Conservation (phyloP, 176 grass and related monocot genomes). For the Secale cereale region DNA sequence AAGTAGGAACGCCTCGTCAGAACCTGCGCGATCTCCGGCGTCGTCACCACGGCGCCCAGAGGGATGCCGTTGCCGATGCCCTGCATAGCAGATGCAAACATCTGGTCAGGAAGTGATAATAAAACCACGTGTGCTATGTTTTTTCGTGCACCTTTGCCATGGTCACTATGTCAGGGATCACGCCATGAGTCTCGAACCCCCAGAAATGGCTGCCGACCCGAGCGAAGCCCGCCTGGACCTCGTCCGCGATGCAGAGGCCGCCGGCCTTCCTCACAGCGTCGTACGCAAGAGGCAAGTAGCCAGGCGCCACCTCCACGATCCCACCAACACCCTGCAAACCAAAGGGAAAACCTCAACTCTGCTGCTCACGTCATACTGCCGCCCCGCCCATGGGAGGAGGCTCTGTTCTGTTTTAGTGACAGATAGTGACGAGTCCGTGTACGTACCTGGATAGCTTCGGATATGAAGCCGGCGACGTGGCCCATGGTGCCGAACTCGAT, state of each 20-base stretch:
- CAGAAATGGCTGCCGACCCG: slow-evolving; percentile 90
- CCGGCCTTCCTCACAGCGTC: slow-evolving; percentile 61
- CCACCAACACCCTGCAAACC: slow-evolving; percentile 73
- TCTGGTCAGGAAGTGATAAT: background rate
- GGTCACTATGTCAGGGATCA: slow-evolving; percentile 91
- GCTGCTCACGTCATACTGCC: background rate
- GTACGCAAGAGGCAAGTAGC: slow-evolving; percentile 80
- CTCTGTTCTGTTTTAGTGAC: background rate
- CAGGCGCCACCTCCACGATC: slow-evolving; percentile 80
- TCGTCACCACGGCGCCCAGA: slow-evolving; percentile 86
- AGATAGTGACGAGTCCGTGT: too few relatives aligned
- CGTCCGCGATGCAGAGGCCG: slow-evolving; percentile 94
- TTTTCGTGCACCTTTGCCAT: slow-evolving; percentile 72
- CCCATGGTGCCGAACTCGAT: slow-evolving; percentile 94
- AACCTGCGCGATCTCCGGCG: slow-evolving; percentile 82
- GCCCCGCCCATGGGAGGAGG: background rate
- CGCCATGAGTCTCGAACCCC: slow-evolving; percentile 84
- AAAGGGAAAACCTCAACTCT: background rate
- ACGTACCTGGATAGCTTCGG: slow-evolving; percentile 73
- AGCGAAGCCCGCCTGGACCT: slow-evolving; percentile 88
- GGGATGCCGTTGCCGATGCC: slow-evolving; percentile 99
- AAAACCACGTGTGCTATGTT: background rate
- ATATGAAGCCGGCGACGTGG: slow-evolving; percentile 82
- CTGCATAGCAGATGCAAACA: slow-evolving; percentile 10
- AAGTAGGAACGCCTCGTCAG: slow-evolving; percentile 82